These are phyloP conservation scores for Prunella vulgaris DNA, from an alignment of 257 asterid genomes.

Conservation along the genomic window DNA sequence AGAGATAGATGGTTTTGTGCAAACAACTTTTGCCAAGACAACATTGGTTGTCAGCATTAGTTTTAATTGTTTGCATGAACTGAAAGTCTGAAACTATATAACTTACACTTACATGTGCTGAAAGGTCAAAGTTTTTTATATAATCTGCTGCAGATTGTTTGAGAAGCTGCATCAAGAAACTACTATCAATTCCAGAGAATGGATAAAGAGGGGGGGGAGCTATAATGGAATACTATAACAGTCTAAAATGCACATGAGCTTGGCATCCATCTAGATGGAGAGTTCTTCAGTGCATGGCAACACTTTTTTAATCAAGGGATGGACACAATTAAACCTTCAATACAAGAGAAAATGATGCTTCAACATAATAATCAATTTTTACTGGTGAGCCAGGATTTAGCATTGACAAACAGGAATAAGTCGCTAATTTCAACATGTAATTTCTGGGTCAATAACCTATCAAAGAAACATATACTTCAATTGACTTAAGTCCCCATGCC, in stretches of 20 bases:
- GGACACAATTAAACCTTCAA: neutral
- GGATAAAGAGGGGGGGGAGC: neutral
- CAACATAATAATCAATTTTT: neutral
- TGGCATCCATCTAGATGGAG: neutral
- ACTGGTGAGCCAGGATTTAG: neutral
- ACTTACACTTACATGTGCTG: slow-evolving; percentile 74
- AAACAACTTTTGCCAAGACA: slow-evolving; percentile 11
- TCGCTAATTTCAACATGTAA: neutral
- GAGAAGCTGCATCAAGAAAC: slow-evolving; percentile 66
- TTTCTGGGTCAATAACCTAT: neutral
- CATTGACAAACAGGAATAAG: neutral
- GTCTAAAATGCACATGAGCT: slow-evolving; percentile 11
- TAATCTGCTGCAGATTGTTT: slow-evolving; percentile 72
- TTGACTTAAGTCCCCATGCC: neutral
- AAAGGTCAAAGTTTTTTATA: slow-evolving; percentile 54
- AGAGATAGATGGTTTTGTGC: neutral
- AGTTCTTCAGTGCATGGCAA: neutral
- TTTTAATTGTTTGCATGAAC: neutral
- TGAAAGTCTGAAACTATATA: neutral
- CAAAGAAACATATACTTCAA: slow-evolving; percentile 1
- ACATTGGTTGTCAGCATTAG: slow-evolving; percentile 6
- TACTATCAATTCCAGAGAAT: slow-evolving; percentile 13
- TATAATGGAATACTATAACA: neutral
- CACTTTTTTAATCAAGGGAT: neutral
- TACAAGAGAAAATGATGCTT: neutral